A percentile compares a stretch with the other conserved stretches of the same genome.
These are phyloP conservation scores for Ceratobasidium sp. DNA, from an alignment of 1,284 basidiomycete genomes.

Conservation along the genomic window DNA sequence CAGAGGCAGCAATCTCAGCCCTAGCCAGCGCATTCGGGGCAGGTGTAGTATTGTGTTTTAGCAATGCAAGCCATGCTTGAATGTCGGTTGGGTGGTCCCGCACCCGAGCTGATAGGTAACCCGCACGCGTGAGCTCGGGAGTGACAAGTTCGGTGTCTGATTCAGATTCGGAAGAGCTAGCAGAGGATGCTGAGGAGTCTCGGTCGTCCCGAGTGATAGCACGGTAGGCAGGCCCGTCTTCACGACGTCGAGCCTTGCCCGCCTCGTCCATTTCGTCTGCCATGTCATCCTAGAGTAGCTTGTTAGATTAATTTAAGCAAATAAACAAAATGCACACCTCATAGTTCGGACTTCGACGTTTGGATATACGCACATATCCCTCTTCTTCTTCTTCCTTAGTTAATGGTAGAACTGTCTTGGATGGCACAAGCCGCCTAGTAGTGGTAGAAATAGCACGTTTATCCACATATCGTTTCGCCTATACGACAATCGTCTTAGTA, in stretches of 20 bases:
- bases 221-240: slow-evolving; percentile 58
- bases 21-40: slow-evolving; percentile 64
- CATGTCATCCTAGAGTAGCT: slow-evolving; percentile 53
- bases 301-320: slow-evolving; percentile 57
- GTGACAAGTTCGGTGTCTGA: slow-evolving; percentile 49
- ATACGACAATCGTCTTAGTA: not conserved
- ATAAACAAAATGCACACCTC: slow-evolving; percentile 61
- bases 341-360: slow-evolving; percentile 60
- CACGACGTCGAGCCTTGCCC: slow-evolving; percentile 38
- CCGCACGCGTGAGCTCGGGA: slow-evolving; percentile 52
- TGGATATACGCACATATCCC: slow-evolving; percentile 14
- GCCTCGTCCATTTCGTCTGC: slow-evolving; percentile 57
- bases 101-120: slow-evolving; percentile 64
- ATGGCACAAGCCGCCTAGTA: slow-evolving; percentile 54
- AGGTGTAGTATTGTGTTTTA: slow-evolving; percentile 65
- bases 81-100: slow-evolving; percentile 59
- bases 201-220: slow-evolving; percentile 55
- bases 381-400: slow-evolving; percentile 25
- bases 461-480: slow-evolving; percentile 38
- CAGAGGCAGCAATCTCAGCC: slow-evolving; percentile 71
- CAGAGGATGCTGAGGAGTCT: slow-evolving; percentile 45
- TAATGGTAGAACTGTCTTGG: slow-evolving; percentile 42
- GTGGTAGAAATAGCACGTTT: slow-evolving; percentile 28
- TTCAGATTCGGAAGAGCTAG: slow-evolving; percentile 55
- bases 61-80: slow-evolving; percentile 68